Base-by-base conservation (phyloP, 176 grass and related monocot genomes). In the Ananas comosus region DNA sequence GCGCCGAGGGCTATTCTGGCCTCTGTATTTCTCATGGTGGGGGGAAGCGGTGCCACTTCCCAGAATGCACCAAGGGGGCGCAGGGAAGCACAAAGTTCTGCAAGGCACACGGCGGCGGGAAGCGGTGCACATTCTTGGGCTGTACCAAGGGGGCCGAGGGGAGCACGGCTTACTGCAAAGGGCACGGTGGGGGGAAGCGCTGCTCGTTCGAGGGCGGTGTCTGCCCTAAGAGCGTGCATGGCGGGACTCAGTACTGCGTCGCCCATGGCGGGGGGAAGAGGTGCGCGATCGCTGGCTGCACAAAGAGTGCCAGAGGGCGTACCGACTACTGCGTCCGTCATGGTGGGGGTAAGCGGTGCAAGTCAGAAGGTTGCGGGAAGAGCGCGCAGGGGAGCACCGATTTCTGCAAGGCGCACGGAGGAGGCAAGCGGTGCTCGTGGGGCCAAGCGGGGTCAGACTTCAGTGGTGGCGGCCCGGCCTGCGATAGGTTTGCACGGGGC, bases 21-120 rank as follows among this genome's bases (percentile, higher is more conserved):
- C 78, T 99, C 33, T 99, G 95, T 70, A 94, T 99, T 49, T 87
- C 95, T 52, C 95, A 99, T 68, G 95, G 95, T 28, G 95, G 95
- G 17, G 95, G 95, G 23, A 82, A 74, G 27, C 82, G 95, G 5
- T 99, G 95, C 67, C 87, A 91, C 22, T 99, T 91, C 72, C 75
- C 78, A 3, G 84, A 77, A 24, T 99, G 95, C 75, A 72, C 78
- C 13, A 94, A 94, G 63, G 95, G 90, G 50, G 95, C 95, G 52
- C 95, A 99, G 17, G 90, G 95, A 65, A 86, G 89, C 71, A 99
- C 95, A 69, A 88, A 88, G 56, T 94, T 91, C 72, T 99, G 95
- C 72, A 99, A 94, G 42, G 80, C 87, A 0, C 95, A 94, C 48
- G 95, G 95, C 49, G 95, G 95, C 13, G 95, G 95, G 49, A 99